Evolutionary conservation across 495 filamentous ascomycete species (phyloP), one percentile per base, ranked within the genome.

Genomic region (Recurvomyces mirabilis): DNA sequence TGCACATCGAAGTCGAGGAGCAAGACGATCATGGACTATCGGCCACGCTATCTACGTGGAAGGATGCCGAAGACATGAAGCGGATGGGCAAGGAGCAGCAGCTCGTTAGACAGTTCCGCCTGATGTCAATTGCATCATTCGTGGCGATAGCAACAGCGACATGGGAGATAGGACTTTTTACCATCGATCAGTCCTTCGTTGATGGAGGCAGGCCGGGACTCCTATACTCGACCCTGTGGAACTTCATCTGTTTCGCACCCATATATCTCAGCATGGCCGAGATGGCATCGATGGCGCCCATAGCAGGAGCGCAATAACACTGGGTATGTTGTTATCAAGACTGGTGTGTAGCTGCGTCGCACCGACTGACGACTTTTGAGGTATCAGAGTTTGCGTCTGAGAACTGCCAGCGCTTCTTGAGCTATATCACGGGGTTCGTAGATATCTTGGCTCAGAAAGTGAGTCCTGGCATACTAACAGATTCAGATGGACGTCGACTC

Each of bases 381-480:
- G n/a, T n/a, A n/a, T n/a, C n/a, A n/a, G n/a, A n/a, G n/a, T 48
- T 54, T 31, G 47, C 51, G 23, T 47, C 51, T 6, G 14, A 20
- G 25, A 25, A 25, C 1, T 28, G 22, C 10, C 35, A 47, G 25
- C 38, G 41, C 14, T 51, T 46, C 19, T 19, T 50, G 12, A 51
- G 49, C 41, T 58, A 52, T 39, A 11, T 56, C 7, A 38, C 38
- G 13, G 51, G 51, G 20, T 52, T 26, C 32, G 49, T 12, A 33
- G 19, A 15, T 33, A 13, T 13, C 12, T 23, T 30, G 12, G 22
- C 6, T 11, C 35, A 18, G 6, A 9, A 30, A 30, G 26, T n/a
- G n/a, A n/a, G 9, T 11, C 4, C n/a, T 14, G 17, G 34, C n/a
- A 4, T 9, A 33, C 17, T 11, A 20, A 5, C 10, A 33, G 5